Percentiles rank a stretch among this genome's conserved stretches.
Evolutionary conservation across 345 rosid genomes (phyloP).

Genomic region (Cardamine occulta): DNA sequence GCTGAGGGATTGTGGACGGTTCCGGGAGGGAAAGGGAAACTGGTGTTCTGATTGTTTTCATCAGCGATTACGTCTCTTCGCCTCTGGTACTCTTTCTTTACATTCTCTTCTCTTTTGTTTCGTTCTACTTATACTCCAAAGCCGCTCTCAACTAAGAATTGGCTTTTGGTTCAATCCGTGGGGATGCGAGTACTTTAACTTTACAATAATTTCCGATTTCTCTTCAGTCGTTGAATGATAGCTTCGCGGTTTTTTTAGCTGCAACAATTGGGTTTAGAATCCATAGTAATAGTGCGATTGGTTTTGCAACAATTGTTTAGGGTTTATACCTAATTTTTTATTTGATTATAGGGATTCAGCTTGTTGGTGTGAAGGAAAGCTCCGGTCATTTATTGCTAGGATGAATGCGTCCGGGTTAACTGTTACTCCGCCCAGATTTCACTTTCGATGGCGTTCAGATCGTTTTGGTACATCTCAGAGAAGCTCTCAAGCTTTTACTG

Average conservation of each 20-base stretch:
- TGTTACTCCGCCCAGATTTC: constrained; percentile 59
- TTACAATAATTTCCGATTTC: neutral
- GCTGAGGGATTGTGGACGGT: constrained; percentile 20
- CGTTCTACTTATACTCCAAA: neutral
- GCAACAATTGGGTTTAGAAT: neutral
- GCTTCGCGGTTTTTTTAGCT: neutral
- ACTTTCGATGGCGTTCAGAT: constrained; percentile 47
- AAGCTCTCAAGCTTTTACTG: constrained; percentile 44
- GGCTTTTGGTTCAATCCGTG: constrained; percentile 27
- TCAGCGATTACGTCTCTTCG: constrained; percentile 32
- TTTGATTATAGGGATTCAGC: constrained; percentile 24
- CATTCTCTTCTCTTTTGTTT: neutral
- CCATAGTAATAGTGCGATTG: constrained; percentile 13
- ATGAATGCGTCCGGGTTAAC: constrained; percentile 71
- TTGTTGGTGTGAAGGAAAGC: constrained; percentile 26
- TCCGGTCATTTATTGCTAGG: constrained; percentile 20
- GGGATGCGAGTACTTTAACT: constrained; percentile 15
- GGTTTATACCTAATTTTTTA: neutral
- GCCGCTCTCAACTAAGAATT: neutral
- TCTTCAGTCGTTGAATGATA: neutral
- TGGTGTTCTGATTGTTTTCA: constrained; percentile 1
- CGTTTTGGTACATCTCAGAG: constrained; percentile 37
- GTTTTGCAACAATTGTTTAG: constrained; percentile 1
- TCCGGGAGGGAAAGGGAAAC: constrained; percentile 24
- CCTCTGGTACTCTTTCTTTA: constrained; percentile 33